Base-by-base conservation (phyloP, 345 rosid genomes). In the Rubroshorea leprosula region DNA sequence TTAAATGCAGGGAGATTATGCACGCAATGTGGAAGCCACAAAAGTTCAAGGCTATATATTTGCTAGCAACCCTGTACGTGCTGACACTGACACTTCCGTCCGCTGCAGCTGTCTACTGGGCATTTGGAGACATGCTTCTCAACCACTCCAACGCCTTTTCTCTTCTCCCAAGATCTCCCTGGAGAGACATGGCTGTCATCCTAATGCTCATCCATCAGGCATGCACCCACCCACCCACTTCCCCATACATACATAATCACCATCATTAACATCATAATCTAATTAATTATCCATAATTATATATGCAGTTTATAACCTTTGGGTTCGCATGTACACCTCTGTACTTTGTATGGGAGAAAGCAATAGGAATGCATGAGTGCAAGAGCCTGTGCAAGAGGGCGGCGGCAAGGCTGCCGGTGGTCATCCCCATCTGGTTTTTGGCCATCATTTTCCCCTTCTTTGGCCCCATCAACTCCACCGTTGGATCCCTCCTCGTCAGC, bases 11-110 rank as follows among this genome's bases (percentile, higher is more conserved):
- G 74, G 97, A 93, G 69, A 73, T 93, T n/a, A n/a, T n/a, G n/a
- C n/a, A n/a, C n/a, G n/a, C n/a, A n/a, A n/a, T n/a, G n/a, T 92
- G 98, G 98, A 92, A 92, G 74, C 98, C 98, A 1, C 89, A 93
- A 69, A 89, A 89, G 72, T 93, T 93, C 83, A 93, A 93, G 75
- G 86, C 94, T 5, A 89, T 93, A 56, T 93, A 93, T 61, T 69
- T 93, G 35, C 57, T 76, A 72, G 99, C 99, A 1, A 89, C 99
- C 0, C n/a, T 87, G n/a, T 93, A 86, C 51, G 97, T 89, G n/a
- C 63, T 93, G 70, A 93, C 99, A 48, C 80, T 93, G 67, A 93
- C 99, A 47, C 91, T 93, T 12, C 99, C 99, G 20, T 86, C 97
- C 0, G 99, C 94, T 3, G 71, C 86, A 35, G 99, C 99, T 10